phyloP scores from a whole-genome alignment of 768 basidiomycete species.

The Melanogaster broomeanus region DNA sequence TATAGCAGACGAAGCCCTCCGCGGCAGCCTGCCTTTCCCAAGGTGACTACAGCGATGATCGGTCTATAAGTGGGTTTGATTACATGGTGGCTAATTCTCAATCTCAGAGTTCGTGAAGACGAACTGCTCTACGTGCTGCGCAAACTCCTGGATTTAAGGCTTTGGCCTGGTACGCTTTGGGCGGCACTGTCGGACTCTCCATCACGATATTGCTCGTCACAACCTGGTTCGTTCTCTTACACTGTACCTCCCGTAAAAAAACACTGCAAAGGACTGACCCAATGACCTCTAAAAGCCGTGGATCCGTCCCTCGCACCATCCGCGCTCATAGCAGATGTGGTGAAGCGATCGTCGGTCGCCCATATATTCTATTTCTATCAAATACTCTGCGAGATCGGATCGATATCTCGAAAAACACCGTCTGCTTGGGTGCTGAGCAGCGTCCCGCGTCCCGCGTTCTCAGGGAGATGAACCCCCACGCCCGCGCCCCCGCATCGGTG shows the following conservation, averaged over 20 bases:
- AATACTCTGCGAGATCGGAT: slow-evolving; percentile 75
- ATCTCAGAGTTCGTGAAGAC: slow-evolving; percentile 75
- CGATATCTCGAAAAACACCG: slow-evolving; percentile 68
- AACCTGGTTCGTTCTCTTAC: slow-evolving; percentile 52
- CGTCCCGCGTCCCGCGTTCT: slow-evolving; percentile 4
- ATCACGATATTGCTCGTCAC: slow-evolving; percentile 50
- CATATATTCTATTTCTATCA: slow-evolving; percentile 91
- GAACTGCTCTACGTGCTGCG: slow-evolving; percentile 84
- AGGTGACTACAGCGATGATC: slow-evolving; percentile 46
- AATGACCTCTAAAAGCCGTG: slow-evolving; percentile 25
- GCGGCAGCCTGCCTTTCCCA: slow-evolving; percentile 89
- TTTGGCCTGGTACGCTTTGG: slow-evolving; percentile 79
- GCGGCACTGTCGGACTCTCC: slow-evolving; percentile 72
- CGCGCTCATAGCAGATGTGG: slow-evolving; percentile 65
- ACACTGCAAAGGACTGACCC: not conserved
- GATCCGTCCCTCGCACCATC: slow-evolving; percentile 50
- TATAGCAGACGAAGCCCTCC: slow-evolving; percentile 79
- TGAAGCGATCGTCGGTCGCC: slow-evolving; percentile 72
- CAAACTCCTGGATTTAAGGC: slow-evolving; percentile 68
- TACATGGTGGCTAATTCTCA: not conserved
- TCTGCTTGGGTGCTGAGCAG: slow-evolving; percentile 56
- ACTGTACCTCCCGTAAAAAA: not conserved
- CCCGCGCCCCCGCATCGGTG: slow-evolving; percentile 22
- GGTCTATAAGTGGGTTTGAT: not conserved
- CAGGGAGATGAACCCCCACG: slow-evolving; percentile 9